Conservation (phyloP, 2,329 filamentous ascomycete species). For the Hypoxylon sp. region DNA sequence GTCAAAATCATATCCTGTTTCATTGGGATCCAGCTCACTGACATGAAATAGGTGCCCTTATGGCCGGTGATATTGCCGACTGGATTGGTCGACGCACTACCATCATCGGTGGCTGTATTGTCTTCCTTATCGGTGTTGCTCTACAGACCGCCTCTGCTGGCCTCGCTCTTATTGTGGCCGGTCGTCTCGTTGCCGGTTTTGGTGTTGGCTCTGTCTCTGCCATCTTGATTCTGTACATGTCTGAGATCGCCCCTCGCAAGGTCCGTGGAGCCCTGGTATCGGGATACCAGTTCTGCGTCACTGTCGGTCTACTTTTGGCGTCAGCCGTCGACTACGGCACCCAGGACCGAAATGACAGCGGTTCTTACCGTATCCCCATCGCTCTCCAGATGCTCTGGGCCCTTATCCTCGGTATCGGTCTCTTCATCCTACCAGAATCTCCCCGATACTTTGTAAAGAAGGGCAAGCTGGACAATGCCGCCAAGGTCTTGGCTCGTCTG, state of each 20-base stretch:
- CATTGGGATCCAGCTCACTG: neutral
- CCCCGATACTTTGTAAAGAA: conserved; percentile 89
- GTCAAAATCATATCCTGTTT: conserved; percentile 1
- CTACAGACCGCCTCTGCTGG: conserved; percentile 73
- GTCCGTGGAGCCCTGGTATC: conserved; percentile 84
- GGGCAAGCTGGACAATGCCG: conserved; percentile 75
- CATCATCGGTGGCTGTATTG: conserved; percentile 76
- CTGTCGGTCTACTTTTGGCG: conserved; percentile 79
- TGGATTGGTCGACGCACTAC: conserved; percentile 79
- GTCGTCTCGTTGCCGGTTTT: conserved; percentile 80
- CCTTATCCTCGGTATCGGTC: conserved; percentile 77
- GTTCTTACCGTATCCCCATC: conserved; percentile 85
- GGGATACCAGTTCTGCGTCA: conserved; percentile 87
- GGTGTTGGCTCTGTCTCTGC: conserved; percentile 86
- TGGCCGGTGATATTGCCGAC: conserved; percentile 83
- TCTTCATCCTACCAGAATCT: conserved; percentile 84
- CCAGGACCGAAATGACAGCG: conserved; percentile 70
- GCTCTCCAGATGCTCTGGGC: conserved; percentile 85
- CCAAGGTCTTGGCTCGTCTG: conserved; percentile 72
- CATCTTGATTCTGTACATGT: conserved; percentile 89
- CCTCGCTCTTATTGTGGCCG: conserved; percentile 75
- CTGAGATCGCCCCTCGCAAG: conserved; percentile 80
- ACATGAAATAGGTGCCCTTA: conserved; percentile 67
- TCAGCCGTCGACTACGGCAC: conserved; percentile 81
- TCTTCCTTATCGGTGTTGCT: conserved; percentile 78